Conservation (phyloP, 352 stramenopile genomes). For the Phytophthora pisi region DNA sequence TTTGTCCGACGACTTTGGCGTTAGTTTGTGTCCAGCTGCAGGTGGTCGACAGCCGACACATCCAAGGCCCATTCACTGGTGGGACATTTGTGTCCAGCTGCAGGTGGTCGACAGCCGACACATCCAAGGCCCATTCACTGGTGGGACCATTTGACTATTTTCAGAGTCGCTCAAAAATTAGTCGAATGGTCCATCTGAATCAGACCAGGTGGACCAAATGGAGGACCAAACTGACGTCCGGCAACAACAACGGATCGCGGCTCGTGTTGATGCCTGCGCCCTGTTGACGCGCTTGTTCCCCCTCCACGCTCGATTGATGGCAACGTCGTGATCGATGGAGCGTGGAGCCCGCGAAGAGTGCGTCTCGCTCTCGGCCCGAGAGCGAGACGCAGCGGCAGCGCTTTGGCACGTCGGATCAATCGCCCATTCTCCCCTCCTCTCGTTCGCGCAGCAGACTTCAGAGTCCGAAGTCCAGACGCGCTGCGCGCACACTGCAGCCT, state of each 20-base stretch:
- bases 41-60: too few relatives aligned
- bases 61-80: neutral
- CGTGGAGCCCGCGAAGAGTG: slow-evolving; percentile 1
- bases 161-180: neutral
- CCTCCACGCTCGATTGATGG: slow-evolving; percentile 9
- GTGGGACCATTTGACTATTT: neutral
- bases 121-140: neutral
- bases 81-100: neutral
- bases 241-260: neutral
- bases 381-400: slow-evolving; percentile 6
- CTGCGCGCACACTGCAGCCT: neutral
- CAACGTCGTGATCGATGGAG: neutral
- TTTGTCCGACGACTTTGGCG: too few relatives aligned
- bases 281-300: slow-evolving; percentile 3
- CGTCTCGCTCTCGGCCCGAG: too few relatives aligned
- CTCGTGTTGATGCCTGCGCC: neutral
- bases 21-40: too few relatives aligned
- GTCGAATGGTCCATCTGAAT: too few relatives aligned
- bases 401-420: neutral
- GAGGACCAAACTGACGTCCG: slow-evolving; percentile 12
- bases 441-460: neutral
- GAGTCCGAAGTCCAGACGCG: neutral
- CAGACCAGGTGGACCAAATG: neutral
- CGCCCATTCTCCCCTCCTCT: neutral
- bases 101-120: too few relatives aligned